These are phyloP conservation scores for Alternaria metachromatica DNA, from an alignment of 2,329 filamentous ascomycete species.

Conservation along the genomic window DNA sequence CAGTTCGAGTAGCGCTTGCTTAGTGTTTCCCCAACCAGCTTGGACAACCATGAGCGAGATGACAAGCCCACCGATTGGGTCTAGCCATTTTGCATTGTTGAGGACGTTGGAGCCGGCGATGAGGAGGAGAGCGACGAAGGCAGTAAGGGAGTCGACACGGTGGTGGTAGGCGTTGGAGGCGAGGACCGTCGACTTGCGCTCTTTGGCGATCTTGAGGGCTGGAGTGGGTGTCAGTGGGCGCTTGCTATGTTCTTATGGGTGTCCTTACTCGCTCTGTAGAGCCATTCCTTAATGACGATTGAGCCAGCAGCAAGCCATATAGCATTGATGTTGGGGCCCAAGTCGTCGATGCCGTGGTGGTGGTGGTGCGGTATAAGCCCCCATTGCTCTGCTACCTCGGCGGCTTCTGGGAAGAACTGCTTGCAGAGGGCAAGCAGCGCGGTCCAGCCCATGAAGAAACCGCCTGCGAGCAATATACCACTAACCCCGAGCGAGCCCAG, in stretches of 20 bases:
- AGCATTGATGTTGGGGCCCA: slow-evolving; percentile 85
- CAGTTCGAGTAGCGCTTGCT: slow-evolving; percentile 81
- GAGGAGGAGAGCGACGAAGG: slow-evolving; percentile 87
- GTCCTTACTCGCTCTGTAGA: slow-evolving; percentile 85
- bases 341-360: slow-evolving; percentile 63
- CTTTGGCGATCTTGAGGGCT: slow-evolving; percentile 95
- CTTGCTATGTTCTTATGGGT: background rate
- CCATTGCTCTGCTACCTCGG: slow-evolving; percentile 51
- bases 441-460: slow-evolving; percentile 83
- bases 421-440: slow-evolving; percentile 65
- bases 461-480: slow-evolving; percentile 85
- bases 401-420: slow-evolving; percentile 57
- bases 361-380: slow-evolving; percentile 65
- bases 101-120: slow-evolving; percentile 90
- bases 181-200: slow-evolving; percentile 93
- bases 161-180: slow-evolving; percentile 97
- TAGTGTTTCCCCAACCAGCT: slow-evolving; percentile 86
- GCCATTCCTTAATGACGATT: slow-evolving; percentile 93
- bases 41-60: slow-evolving; percentile 94
- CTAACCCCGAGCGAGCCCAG: slow-evolving; percentile 92
- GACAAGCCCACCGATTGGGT: slow-evolving; percentile 89
- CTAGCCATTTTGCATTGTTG: slow-evolving; percentile 86
- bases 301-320: slow-evolving; percentile 93
- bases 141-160: slow-evolving; percentile 92
- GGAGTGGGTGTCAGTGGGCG: slow-evolving; percentile 31